These are phyloP conservation scores for Sanghuangporus sanghuang DNA, from an alignment of 1,284 basidiomycete species.

Conservation along the genomic window DNA sequence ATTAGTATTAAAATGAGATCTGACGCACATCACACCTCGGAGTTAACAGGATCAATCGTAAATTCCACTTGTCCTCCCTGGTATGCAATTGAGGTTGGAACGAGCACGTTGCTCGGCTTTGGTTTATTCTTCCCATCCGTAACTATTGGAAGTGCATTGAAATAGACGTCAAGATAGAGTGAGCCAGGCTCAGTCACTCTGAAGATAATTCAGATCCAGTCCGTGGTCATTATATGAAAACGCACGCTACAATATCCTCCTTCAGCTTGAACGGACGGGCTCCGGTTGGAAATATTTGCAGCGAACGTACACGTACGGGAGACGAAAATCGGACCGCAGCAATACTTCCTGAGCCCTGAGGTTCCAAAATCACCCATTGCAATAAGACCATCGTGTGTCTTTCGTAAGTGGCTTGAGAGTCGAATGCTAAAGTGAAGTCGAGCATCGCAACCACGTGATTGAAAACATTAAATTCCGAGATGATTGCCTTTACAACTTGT, in stretches of 20 bases:
- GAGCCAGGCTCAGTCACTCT: constrained; percentile 67
- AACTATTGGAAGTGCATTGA: constrained; percentile 53
- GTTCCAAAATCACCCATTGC: constrained; percentile 63
- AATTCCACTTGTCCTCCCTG: constrained; percentile 64
- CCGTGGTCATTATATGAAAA: not conserved
- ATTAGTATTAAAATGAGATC: constrained; percentile 6
- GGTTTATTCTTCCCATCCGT: constrained; percentile 34
- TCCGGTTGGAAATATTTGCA: constrained; percentile 59
- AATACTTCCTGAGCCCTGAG: constrained; percentile 46
- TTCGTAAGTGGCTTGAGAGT: not conserved
- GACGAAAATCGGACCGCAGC: constrained; percentile 62
- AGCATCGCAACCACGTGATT: not conserved
- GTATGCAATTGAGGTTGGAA: constrained; percentile 68
- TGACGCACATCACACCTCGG: constrained; percentile 53
- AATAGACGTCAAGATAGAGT: constrained; percentile 67
- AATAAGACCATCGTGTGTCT: constrained; percentile 38
- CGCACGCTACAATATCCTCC: constrained; percentile 52
- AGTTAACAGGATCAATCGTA: constrained; percentile 41
- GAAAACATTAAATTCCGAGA: not conserved
- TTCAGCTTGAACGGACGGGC: constrained; percentile 53
- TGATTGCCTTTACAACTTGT: not conserved
- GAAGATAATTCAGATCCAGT: not conserved
- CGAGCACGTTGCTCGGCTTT: constrained; percentile 60
- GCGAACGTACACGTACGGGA: constrained; percentile 55
- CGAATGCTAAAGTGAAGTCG: not conserved